A percentile compares a stretch with the other conserved stretches of the same genome.
phyloP scores from a whole-genome alignment of 2,329 filamentous ascomycete species.

The Fusarium oligoseptatum region DNA sequence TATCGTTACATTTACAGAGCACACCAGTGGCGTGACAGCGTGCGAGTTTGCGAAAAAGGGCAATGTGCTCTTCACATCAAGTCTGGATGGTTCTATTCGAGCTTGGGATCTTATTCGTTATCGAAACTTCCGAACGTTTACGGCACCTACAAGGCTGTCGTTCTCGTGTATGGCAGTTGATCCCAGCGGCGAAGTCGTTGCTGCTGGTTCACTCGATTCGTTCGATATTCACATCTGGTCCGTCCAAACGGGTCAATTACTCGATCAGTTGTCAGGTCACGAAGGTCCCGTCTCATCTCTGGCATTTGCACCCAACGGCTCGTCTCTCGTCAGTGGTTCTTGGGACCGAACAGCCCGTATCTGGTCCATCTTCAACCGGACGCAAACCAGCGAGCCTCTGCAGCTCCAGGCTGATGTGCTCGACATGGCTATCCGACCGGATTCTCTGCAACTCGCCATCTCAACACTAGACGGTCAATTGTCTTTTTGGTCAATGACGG shows the following conservation, averaged over 20 bases:
- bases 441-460: slow-evolving; percentile 90
- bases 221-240: slow-evolving; percentile 99
- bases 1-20: slow-evolving; percentile 97
- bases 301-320: slow-evolving; percentile 89
- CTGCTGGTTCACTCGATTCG: slow-evolving; percentile 93
- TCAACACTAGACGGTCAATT: slow-evolving; percentile 94
- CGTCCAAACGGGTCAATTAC: slow-evolving; percentile 94
- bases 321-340: slow-evolving; percentile 87
- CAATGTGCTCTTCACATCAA: slow-evolving; percentile 95
- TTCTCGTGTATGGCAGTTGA: slow-evolving; percentile 98
- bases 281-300: slow-evolving; percentile 93
- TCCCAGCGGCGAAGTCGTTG: slow-evolving; percentile 95
- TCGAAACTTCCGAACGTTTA: slow-evolving; percentile 97
- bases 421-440: slow-evolving; percentile 87
- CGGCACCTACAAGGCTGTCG: slow-evolving; percentile 88
- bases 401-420: slow-evolving; percentile 93
- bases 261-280: slow-evolving; percentile 91
- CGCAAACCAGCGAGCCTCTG: slow-evolving; percentile 93
- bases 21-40: slow-evolving; percentile 92
- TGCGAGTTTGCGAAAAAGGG: slow-evolving; percentile 96
- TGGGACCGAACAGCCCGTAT: slow-evolving; percentile 97
- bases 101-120: slow-evolving; percentile 98
- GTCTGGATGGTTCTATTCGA: slow-evolving; percentile 91
- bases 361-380: slow-evolving; percentile 95
- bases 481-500: slow-evolving; percentile 93